A percentile compares a stretch with the other conserved stretches of the same genome.
These are phyloP conservation scores for Scheffersomyces titani DNA, from an alignment of 1,139 yeast genomes.

Conservation along the genomic window DNA sequence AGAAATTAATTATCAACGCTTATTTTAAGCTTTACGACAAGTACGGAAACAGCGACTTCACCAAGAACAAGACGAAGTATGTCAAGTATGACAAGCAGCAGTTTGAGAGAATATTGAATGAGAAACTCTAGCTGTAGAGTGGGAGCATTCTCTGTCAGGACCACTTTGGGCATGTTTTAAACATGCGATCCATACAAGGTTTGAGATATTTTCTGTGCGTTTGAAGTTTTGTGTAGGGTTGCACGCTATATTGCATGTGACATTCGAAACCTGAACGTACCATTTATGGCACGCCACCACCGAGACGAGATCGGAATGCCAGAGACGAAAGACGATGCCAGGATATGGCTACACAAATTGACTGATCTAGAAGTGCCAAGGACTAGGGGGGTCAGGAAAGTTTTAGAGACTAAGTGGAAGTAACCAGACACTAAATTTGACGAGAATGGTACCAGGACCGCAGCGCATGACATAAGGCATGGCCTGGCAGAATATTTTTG, in stretches of 20 bases:
- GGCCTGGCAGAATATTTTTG: neutral
- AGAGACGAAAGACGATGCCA: neutral
- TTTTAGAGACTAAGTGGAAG: neutral
- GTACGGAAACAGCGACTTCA: slow-evolving; percentile 67
- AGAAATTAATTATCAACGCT: slow-evolving; percentile 72
- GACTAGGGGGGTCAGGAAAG: neutral
- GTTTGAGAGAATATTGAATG: slow-evolving; percentile 53
- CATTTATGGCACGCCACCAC: neutral
- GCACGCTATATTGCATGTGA: neutral
- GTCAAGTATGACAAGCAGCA: slow-evolving; percentile 67
- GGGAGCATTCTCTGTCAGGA: neutral
- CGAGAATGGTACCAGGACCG: neutral
- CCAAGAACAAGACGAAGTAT: slow-evolving; percentile 72
- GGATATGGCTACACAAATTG: neutral
- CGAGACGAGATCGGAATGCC: neutral
- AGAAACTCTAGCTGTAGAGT: slow-evolving; percentile 19
- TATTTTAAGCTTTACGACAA: slow-evolving; percentile 83
- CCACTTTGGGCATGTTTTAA: neutral
- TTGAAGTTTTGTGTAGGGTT: neutral
- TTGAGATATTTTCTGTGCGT: neutral
- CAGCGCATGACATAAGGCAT: neutral
- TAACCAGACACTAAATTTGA: neutral
- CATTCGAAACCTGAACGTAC: neutral
- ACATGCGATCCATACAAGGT: neutral
- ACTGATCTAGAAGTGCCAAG: neutral